Conservation (phyloP, 2,329 filamentous ascomycete genomes). For the Monilinia vaccinii-corymbosi region DNA sequence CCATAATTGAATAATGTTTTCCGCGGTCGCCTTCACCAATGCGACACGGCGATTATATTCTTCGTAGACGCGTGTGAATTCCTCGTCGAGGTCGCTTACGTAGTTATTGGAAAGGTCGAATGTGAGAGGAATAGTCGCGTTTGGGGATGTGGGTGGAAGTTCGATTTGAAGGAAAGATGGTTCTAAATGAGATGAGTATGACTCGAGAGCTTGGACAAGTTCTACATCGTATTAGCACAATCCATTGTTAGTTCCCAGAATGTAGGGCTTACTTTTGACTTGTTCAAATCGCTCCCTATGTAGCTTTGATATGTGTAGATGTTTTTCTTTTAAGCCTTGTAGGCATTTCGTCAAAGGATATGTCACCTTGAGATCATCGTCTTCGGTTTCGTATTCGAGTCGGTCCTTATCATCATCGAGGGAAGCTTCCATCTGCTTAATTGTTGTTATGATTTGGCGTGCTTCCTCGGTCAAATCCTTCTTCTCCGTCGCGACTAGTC, state of each 20-base stretch:
- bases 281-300: slow-evolving; percentile 92
- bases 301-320: slow-evolving; percentile 66
- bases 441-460: slow-evolving; percentile 71
- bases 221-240: slow-evolving; percentile 43
- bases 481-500: slow-evolving; percentile 78
- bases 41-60: slow-evolving; percentile 82
- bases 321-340: slow-evolving; percentile 74
- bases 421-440: slow-evolving; percentile 88
- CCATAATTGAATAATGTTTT: slow-evolving; percentile 91
- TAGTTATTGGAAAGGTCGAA: slow-evolving; percentile 93
- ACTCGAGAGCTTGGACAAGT: slow-evolving; percentile 86
- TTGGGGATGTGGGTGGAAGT: slow-evolving; percentile 72
- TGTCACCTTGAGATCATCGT: slow-evolving; percentile 65
- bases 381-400: slow-evolving; percentile 54
- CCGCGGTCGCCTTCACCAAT: slow-evolving; percentile 63
- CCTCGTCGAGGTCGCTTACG: slow-evolving; percentile 74
- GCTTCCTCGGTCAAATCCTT: slow-evolving; percentile 85
- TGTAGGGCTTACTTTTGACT: slow-evolving; percentile 65
- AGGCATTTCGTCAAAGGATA: slow-evolving; percentile 78
- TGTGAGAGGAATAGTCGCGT: slow-evolving; percentile 65
- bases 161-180: slow-evolving; percentile 76
- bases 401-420: slow-evolving; percentile 66
- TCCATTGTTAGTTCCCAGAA: background rate
- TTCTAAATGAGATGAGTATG: slow-evolving; percentile 93
- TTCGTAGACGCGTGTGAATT: slow-evolving; percentile 92